phyloP scores from a whole-genome alignment of 345 rosid species.

The Clausena lansium region DNA sequence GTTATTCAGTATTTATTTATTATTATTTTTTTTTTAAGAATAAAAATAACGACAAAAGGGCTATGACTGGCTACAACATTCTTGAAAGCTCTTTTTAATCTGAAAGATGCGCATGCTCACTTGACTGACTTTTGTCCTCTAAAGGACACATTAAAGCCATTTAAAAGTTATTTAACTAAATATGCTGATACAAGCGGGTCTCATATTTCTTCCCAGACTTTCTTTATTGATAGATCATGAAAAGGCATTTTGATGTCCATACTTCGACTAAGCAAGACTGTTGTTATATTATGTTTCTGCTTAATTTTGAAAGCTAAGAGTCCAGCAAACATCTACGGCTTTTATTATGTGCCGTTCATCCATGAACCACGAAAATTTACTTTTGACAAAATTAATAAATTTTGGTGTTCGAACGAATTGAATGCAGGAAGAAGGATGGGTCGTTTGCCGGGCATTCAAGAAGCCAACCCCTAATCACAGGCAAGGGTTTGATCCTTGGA shows the following conservation, averaged over 20 bases:
- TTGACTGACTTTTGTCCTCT: slow-evolving; percentile 24
- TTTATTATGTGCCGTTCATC: too few relatives aligned
- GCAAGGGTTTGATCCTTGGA: slow-evolving; percentile 72
- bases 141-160: slow-evolving; percentile 9
- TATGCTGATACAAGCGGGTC: neutral
- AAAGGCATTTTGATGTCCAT: neutral
- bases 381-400: neutral
- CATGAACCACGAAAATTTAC: too few relatives aligned
- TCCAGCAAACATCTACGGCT: too few relatives aligned
- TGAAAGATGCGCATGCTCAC: slow-evolving; percentile 13
- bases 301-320: neutral
- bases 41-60: neutral
- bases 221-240: neutral
- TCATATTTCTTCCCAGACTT: neutral
- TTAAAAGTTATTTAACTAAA: neutral
- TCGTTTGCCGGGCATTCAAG: slow-evolving; percentile 87
- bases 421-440: slow-evolving; percentile 98
- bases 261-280: too few relatives aligned
- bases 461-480: slow-evolving; percentile 82
- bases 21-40: too few relatives aligned
- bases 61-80: neutral
- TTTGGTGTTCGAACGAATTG: neutral
- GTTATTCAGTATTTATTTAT: neutral
- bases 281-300: neutral
- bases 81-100: neutral